Percentiles rank a stretch among this genome's conserved stretches.
Evolutionary conservation across 495 filamentous ascomycete species (phyloP).

Genomic region (Aspergillus hancockii): DNA sequence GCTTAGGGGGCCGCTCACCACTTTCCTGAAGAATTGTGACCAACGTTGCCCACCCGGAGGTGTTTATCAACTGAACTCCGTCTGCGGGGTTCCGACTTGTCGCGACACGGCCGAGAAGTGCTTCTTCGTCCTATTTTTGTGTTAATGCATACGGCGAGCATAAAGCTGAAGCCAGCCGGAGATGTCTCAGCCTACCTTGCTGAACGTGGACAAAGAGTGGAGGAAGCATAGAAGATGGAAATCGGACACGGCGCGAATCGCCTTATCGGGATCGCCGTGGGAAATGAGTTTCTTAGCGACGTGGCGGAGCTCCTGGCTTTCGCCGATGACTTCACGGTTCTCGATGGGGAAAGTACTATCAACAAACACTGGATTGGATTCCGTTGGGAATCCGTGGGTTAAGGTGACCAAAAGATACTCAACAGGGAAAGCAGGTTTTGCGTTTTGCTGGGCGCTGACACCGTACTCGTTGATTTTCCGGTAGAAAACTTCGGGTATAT

Average conservation of each 20-base stretch:
- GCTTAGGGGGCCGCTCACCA: conserved; percentile 93
- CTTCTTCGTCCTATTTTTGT: conserved; percentile 78
- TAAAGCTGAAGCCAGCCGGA: background rate
- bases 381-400: conserved; percentile 92
- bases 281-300: conserved; percentile 64
- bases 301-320: conserved; percentile 71
- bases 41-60: conserved; percentile 88
- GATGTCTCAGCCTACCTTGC: conserved; percentile 61
- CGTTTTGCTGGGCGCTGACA: conserved; percentile 92
- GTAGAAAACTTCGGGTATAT: conserved; percentile 98
- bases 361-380: conserved; percentile 72
- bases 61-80: conserved; percentile 77
- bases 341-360: conserved; percentile 78
- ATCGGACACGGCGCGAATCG: conserved; percentile 73
- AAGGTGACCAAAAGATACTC: conserved; percentile 95
- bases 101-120: conserved; percentile 81
- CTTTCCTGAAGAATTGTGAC: conserved; percentile 89
- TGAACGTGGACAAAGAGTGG: conserved; percentile 74
- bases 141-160: conserved; percentile 12
- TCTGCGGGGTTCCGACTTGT: conserved; percentile 74
- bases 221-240: conserved; percentile 93
- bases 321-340: conserved; percentile 82
- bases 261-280: conserved; percentile 58
- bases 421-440: conserved; percentile 92
- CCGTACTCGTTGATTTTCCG: conserved; percentile 95